These are phyloP conservation scores for Microascus cirrosus DNA, from an alignment of 2,329 filamentous ascomycete species.

Conservation along the genomic window DNA sequence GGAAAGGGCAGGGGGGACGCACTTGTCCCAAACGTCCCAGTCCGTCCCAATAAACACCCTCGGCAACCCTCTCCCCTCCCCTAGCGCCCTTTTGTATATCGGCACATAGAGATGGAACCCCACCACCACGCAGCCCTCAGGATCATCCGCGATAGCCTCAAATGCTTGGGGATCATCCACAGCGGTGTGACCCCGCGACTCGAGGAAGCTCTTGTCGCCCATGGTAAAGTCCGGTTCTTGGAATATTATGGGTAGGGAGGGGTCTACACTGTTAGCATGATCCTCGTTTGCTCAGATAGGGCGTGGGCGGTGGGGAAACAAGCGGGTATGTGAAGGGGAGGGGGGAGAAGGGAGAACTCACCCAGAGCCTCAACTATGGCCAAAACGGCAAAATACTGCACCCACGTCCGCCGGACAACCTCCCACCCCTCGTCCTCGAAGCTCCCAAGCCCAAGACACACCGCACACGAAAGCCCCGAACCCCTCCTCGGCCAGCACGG, in stretches of 20 bases:
- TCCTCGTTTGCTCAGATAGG: not conserved
- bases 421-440: conserved; percentile 34
- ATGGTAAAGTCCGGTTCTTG: conserved; percentile 43
- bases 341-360: not conserved
- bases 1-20: conserved; percentile 11
- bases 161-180: conserved; percentile 42
- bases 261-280: not conserved
- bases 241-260: conserved; percentile 19
- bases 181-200: conserved; percentile 41
- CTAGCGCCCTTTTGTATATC: conserved; percentile 40
- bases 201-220: conserved; percentile 40
- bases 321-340: not conserved
- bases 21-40: conserved; percentile 39
- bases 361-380: conserved; percentile 22
- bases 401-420: conserved; percentile 31
- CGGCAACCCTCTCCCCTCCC: conserved; percentile 26
- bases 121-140: conserved; percentile 38
- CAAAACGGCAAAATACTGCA: conserved; percentile 43
- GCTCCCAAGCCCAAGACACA: conserved; percentile 44
- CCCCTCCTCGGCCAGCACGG: not conserved
- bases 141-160: conserved; percentile 27
- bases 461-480: conserved; percentile 16
- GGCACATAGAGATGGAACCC: conserved; percentile 49
- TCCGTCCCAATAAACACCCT: conserved; percentile 47
- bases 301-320: not conserved